Base-by-base conservation (phyloP, 345 rosid species). In the Citrus australasica region DNA sequence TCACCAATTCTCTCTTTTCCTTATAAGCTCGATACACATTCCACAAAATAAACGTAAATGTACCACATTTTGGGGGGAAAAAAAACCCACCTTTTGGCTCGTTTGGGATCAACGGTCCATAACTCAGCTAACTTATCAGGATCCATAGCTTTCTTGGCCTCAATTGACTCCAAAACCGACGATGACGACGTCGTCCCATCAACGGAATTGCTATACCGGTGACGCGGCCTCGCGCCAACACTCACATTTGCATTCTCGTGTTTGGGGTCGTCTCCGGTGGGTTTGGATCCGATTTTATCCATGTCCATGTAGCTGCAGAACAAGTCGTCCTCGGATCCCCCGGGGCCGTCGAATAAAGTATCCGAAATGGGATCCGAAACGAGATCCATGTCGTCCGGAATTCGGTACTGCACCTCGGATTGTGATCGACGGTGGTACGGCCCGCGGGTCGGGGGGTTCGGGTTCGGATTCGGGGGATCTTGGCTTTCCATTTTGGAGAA, bases 91-190 rank as follows among this genome's bases (percentile, higher is more conserved):
- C 99, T 96, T 87, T 94, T 96, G 66, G 97, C 98, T 82, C 90
- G 82, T 78, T 93, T 94, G 16, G 98, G 98, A 82, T 96, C 97
- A 19, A 88, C 60, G 37, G 87, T 76, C 99, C 97, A 91, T 75
- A 94, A 84, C 87, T 94, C 97, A 25, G 93, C 97, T 28, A 96
- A 91, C 84, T 90, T 96, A 73, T 89, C 91, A 78, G 98, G 95
- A 82, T 91, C 93, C 99, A 96, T 91, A 75, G 99, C 98, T 88
- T 92, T 96, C 87, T 92, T 92, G 5, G 97, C 95, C 80, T 96
- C 97, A 30, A 94, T 89, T 2, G 93, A 85, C 73, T 91, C 97
- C 87, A 84, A 42, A 42, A 74, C 74, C 71, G 91, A 85, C 13
- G 77, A 75, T n/a, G 71, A 64, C 22, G 78, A 75, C 56, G 78